Conservation (phyloP, 1,284 basidiomycete genomes). For the Tylopilus orsonianus region DNA sequence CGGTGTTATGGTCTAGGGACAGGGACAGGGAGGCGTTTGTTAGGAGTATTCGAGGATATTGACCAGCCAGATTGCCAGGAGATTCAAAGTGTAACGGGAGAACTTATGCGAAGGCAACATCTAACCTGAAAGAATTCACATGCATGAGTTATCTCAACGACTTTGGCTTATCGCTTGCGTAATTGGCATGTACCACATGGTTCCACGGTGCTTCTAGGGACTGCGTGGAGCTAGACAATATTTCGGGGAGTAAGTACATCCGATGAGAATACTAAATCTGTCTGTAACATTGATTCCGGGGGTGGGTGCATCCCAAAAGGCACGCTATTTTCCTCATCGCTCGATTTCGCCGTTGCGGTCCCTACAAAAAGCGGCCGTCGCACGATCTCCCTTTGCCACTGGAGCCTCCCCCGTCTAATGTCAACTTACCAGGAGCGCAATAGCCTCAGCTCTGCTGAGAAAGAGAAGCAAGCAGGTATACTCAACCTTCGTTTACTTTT, state of each 20-base stretch:
- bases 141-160: neutral
- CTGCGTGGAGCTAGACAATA: neutral
- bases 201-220: neutral
- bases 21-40: neutral
- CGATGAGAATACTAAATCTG: neutral
- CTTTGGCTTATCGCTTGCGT: conserved; percentile 4
- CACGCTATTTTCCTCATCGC: too few species aligned
- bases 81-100: neutral
- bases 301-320: too few species aligned
- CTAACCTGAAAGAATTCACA: neutral
- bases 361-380: conserved; percentile 15
- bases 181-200: conserved; percentile 2
- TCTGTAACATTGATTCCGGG: conserved; percentile 3
- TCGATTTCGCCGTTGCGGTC: too few species aligned
- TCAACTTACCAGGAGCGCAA: conserved; percentile 30
- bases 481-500: neutral
- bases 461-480: conserved; percentile 25
- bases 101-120: neutral
- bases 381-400: neutral
- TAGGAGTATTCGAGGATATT: neutral
- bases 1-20: neutral
- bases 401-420: conserved; percentile 31
- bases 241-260: neutral
- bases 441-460: conserved; percentile 33
- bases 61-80: neutral